These are phyloP conservation scores for Curvularia verruculosa DNA, from an alignment of 2,329 filamentous ascomycete genomes.

Conservation along the genomic window DNA sequence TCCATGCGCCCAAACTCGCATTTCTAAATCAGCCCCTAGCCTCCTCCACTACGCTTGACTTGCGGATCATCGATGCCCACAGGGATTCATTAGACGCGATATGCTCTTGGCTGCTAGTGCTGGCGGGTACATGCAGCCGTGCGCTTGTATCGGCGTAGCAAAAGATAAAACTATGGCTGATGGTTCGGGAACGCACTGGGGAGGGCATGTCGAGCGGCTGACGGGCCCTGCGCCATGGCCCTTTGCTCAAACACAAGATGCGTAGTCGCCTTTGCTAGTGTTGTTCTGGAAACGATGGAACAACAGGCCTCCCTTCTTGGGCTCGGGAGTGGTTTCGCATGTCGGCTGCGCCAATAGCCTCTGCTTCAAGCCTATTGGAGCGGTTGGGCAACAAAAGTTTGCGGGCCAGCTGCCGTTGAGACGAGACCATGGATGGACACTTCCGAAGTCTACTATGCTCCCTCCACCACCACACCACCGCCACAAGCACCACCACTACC, in stretches of 20 bases:
- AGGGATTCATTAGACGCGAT: conserved; percentile 11
- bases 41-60: conserved; percentile 8
- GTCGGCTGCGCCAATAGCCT: conserved; percentile 1
- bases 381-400: background rate
- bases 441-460: background rate
- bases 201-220: conserved; percentile 19
- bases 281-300: conserved; percentile 17
- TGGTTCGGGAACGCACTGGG: conserved; percentile 15
- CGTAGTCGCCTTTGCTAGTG: conserved; percentile 9
- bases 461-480: background rate
- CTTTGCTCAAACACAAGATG: conserved; percentile 6
- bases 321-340: conserved; percentile 3
- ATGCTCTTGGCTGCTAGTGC: background rate
- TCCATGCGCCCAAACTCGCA: conserved; percentile 13
- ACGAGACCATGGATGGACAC: background rate
- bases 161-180: conserved; percentile 13
- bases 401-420: no score
- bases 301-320: background rate
- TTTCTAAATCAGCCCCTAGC: conserved; percentile 13
- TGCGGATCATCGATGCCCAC: conserved; percentile 18
- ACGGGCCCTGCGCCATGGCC: conserved; percentile 1
- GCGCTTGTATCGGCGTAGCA: conserved; percentile 9
- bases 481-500: background rate
- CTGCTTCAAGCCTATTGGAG: conserved; percentile 1
- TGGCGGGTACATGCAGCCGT: conserved; percentile 9